Base-by-base conservation (phyloP, 306 rosid species). In the Rubus parviflorus region DNA sequence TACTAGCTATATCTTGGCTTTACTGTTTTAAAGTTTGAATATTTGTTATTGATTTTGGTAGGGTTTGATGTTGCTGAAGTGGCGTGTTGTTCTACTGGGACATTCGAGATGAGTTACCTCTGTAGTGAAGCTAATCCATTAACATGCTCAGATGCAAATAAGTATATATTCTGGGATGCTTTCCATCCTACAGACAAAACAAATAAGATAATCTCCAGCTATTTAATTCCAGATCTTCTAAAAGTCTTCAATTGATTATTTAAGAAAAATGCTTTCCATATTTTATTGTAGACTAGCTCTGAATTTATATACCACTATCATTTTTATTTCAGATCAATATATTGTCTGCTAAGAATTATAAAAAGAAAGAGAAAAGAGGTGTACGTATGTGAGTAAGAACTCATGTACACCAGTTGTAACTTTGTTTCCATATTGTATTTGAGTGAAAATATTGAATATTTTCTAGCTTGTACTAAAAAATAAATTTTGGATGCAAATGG, bases 31-130 rank as follows among this genome's bases (percentile, higher is more conserved):
- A 60, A 12, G 47, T 66, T 19, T 12, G 3, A 10, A 0, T n/a
- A 13, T 69, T 43, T 22, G 22, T 20, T 1, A 6, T 25, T 16
- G 38, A 20, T 30, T 37, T 64, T 56, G 41, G 13, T 87, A 94
- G 98, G 98, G 54, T 92, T 89, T 84, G 88, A 89, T 35, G 87
- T 76, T 0, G 69, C 79, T 17, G 83, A 87, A 69, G 76, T 74
- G 79, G 96, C 97, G 17, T 94, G 98, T 62, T 94, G 98, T 45
- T 89, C 90, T 0, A 90, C 98, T 17, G 98, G 98, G 72, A 87
- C 90, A 82, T 90, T 79, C 16, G 98, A 94, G 84, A 92, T 94
- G 96, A 90, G 98, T 68, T 94, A 92, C 75, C 87, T 95, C 23
- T 94, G 98, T 86, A 89, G 79, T 43, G 80, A 93, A 48, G 52